Evolutionary conservation across 306 rosid species (phyloP), one percentile per base, ranked within the genome.

Genomic region (Medicago truncatula): DNA sequence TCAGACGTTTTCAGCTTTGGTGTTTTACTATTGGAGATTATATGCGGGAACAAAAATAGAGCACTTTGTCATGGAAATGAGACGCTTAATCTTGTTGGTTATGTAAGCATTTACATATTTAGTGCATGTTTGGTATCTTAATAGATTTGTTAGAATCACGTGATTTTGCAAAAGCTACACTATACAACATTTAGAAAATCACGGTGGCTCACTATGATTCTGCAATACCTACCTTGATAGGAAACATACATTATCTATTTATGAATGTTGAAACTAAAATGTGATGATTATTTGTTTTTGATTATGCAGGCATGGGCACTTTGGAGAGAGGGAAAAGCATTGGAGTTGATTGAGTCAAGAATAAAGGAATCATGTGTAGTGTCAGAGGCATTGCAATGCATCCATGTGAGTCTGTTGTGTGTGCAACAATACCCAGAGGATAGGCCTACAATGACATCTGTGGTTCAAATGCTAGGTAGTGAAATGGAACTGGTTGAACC

Each of bases 341-440:
- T 77, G 52, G 84, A 81, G 13, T 60, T 88, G 21, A 47, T 88
- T 12, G 85, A 88, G 8, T 44, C 61, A 59, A 72, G 60, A 71
- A 25, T 90, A 0, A 75, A 68, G 28, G 76, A 77, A 0, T 82
- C 86, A 0, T 64, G 67, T 18, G 16, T 16, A 16, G 52, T 3
- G 2, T 50, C 84, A 7, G 85, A 88, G n/a, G 83, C 81, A 5
- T 2, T 85, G 54, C 86, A 85, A 3, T 88, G 89, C 79, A 56
- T 88, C 23, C 90, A 81, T 25, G 50, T 88, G 18, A 54, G 96
- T 73, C 82, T 88, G 7, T 62, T 90, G 50, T 90, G 92, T 9
- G 85, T 82, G 54, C 96, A 90, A n/a, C 86, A 83, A 0, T 46
- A 76, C 15, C 88, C 90, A 0, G 84, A 88, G 34, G 86, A 78